Conservation (phyloP, 305 asterid species). For the Ajuga reptans region DNA sequence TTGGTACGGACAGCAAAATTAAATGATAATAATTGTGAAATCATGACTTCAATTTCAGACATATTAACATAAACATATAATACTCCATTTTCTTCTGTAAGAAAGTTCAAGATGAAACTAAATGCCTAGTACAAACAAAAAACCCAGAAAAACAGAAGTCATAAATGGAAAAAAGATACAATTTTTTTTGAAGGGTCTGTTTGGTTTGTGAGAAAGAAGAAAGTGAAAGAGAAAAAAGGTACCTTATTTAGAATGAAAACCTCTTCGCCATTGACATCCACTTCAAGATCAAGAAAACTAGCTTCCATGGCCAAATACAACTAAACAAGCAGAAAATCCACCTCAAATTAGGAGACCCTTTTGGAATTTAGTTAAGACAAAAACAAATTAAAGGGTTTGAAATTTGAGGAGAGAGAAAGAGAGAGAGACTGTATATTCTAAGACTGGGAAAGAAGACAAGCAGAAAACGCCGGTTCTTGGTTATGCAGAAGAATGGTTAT, state of each 20-base stretch:
- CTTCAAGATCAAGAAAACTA: constrained; percentile 55
- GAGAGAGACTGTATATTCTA: constrained; percentile 32
- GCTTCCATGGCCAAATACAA: constrained; percentile 42
- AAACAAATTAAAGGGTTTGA: not conserved
- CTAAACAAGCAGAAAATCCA: constrained; percentile 21
- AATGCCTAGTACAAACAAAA: constrained; percentile 3
- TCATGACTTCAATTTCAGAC: constrained; percentile 6
- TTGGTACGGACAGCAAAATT: constrained; percentile 17
- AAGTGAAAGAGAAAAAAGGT: constrained; percentile 1
- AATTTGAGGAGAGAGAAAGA: constrained; percentile 16
- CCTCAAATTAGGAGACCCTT: constrained; percentile 36
- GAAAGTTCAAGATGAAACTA: constrained; percentile 3
- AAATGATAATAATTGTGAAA: constrained; percentile 26
- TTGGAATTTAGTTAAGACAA: constrained; percentile 9
- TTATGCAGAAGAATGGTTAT: constrained; percentile 23
- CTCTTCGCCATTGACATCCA: constrained; percentile 78
- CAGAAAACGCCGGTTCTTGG: constrained; percentile 45
- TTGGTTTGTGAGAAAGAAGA: not conserved
- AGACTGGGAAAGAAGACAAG: constrained; percentile 39
- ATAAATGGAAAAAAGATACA: not conserved
- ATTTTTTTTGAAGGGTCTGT: not conserved
- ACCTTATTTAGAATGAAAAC: constrained; percentile 62
- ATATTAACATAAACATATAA: not conserved
- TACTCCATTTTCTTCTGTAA: not conserved
- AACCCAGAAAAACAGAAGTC: constrained; percentile 1